phyloP scores from a whole-genome alignment of 306 rosid species.

The Alnus rubra region DNA sequence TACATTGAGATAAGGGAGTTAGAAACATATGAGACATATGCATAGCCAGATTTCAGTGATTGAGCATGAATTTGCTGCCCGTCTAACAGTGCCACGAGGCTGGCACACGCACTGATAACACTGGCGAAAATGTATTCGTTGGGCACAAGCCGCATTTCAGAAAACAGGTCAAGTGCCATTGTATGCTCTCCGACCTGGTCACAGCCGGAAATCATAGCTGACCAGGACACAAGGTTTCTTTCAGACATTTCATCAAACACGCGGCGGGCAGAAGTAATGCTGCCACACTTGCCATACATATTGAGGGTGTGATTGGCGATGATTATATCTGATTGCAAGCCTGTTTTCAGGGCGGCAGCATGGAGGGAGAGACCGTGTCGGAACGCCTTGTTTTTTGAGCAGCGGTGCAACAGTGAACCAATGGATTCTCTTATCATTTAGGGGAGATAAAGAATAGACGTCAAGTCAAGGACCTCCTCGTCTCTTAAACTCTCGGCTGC shows the following conservation, averaged over 20 bases:
- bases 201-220: constrained; percentile 45
- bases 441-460: too few relatives aligned
- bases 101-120: constrained; percentile 39
- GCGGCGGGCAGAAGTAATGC: constrained; percentile 15
- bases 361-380: constrained; percentile 35
- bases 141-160: constrained; percentile 27
- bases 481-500: too few relatives aligned
- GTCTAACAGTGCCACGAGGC: constrained; percentile 19
- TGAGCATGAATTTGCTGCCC: constrained; percentile 45
- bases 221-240: constrained; percentile 44
- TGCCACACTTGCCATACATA: constrained; percentile 41
- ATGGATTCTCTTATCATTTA: constrained; percentile 29
- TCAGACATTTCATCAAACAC: constrained; percentile 40
- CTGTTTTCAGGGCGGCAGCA: constrained; percentile 35
- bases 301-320: constrained; percentile 39
- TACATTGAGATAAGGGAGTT: constrained; percentile 49
- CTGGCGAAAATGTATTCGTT: constrained; percentile 42
- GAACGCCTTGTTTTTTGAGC: constrained; percentile 40
- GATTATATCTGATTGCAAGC: constrained; percentile 35
- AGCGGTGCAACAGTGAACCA: constrained; percentile 32
- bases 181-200: constrained; percentile 36
- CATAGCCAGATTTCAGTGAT: constrained; percentile 38
- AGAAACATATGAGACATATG: constrained; percentile 37
- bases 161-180: constrained; percentile 42
- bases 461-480: too few relatives aligned